Conservation (phyloP, 805 yeast species). For the Candida sithepensis region DNA sequence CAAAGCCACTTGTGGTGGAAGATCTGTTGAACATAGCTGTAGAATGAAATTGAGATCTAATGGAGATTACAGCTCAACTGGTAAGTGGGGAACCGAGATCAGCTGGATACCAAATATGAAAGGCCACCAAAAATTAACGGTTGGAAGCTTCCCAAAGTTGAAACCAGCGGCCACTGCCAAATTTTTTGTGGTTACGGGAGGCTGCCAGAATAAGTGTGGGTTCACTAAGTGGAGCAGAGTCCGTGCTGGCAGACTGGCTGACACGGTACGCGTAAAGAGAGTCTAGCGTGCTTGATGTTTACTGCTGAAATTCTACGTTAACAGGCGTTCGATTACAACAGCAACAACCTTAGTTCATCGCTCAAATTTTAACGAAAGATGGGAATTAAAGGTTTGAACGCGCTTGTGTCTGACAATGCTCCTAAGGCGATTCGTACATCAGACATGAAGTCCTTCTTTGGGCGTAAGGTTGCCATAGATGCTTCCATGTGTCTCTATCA, state of each 20-base stretch:
- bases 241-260: background rate
- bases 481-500: conserved; percentile 97
- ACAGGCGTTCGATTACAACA: too few relatives aligned
- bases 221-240: background rate
- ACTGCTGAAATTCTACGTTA: too few relatives aligned
- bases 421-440: conserved; percentile 73
- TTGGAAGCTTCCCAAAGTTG: too few relatives aligned
- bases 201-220: background rate
- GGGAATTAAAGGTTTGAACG: conserved; percentile 68
- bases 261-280: background rate
- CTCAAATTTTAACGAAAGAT: too few relatives aligned
- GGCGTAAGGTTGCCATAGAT: conserved; percentile 95
- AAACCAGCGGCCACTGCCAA: too few relatives aligned
- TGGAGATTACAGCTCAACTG: background rate
- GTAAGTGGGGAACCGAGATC: too few relatives aligned
- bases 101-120: too few relatives aligned
- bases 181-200: background rate
- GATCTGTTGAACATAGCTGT: conserved; percentile 44
- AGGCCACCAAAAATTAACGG: background rate
- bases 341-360: too few relatives aligned
- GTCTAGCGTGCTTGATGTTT: too few relatives aligned
- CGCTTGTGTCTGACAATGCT: conserved; percentile 84
- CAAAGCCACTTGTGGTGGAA: conserved; percentile 44
- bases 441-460: conserved; percentile 83
- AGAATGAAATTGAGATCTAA: background rate